These are phyloP conservation scores for Populus hybrid DNA, from an alignment of 441 rosid species.

Conservation along the genomic window DNA sequence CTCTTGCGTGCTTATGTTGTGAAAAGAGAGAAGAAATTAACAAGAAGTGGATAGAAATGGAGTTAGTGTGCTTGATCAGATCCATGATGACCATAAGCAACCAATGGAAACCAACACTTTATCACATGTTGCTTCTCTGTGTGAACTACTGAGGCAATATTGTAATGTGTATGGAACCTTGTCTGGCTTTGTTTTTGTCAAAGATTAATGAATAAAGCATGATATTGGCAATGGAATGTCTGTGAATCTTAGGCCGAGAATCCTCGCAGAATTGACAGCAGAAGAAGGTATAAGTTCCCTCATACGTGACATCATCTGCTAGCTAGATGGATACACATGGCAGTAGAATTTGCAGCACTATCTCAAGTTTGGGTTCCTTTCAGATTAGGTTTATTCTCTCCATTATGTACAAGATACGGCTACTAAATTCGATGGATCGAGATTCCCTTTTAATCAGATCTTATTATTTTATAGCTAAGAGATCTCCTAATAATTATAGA, in stretches of 20 bases:
- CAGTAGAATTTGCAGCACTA: background rate
- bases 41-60: background rate
- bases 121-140: no score
- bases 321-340: background rate
- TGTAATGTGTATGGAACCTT: background rate
- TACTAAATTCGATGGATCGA: background rate
- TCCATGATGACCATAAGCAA: constrained; percentile 18
- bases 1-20: background rate
- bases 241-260: no score
- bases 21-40: background rate
- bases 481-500: background rate
- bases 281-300: background rate
- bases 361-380: background rate
- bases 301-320: background rate
- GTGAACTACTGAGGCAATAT: no score
- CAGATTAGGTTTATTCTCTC: background rate
- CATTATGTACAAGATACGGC: background rate
- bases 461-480: background rate
- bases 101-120: background rate
- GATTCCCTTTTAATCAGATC: background rate
- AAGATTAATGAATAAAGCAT: background rate
- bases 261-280: background rate
- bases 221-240: background rate
- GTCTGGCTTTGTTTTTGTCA: background rate
- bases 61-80: constrained; percentile 26